These are phyloP conservation scores for Euphrasia confusa DNA, from an alignment of 257 asterid species.

Conservation along the genomic window DNA sequence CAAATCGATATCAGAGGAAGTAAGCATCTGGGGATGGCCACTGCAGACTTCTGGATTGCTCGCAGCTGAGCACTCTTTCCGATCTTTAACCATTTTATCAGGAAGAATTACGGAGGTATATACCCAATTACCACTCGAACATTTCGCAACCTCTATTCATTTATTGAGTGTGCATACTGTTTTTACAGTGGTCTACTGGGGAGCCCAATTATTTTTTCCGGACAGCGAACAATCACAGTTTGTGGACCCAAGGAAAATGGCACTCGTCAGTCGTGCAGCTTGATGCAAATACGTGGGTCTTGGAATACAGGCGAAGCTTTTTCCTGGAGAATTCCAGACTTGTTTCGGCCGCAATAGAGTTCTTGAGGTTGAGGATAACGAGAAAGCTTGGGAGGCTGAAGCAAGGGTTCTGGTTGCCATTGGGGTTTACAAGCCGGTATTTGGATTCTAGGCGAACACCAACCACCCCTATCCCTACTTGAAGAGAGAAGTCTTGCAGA, in stretches of 20 bases:
- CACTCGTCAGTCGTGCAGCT: slow-evolving; percentile 62
- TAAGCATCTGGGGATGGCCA: slow-evolving; percentile 96
- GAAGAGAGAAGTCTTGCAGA: slow-evolving; percentile 12
- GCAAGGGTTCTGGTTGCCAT: slow-evolving; percentile 41
- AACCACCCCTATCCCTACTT: slow-evolving; percentile 48
- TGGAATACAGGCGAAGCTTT: slow-evolving; percentile 54
- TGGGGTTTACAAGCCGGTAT: slow-evolving; percentile 30
- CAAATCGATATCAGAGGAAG: slow-evolving; percentile 54
- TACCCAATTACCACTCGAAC: not conserved
- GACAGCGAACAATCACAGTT: slow-evolving; percentile 34
- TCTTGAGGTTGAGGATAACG: slow-evolving; percentile 44
- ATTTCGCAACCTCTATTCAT: not conserved
- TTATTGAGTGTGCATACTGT: not conserved
- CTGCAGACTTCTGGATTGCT: slow-evolving; percentile 80
- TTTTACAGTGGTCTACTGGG: slow-evolving; percentile 58
- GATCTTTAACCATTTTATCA: slow-evolving; percentile 54
- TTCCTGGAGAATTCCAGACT: slow-evolving; percentile 43
- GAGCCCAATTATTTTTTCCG: slow-evolving; percentile 36
- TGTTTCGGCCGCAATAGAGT: slow-evolving; percentile 41
- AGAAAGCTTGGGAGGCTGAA: slow-evolving; percentile 41
- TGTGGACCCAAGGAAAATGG: slow-evolving; percentile 73
- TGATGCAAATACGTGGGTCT: slow-evolving; percentile 81
- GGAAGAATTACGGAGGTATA: slow-evolving; percentile 74
- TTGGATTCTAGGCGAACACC: slow-evolving; percentile 23
- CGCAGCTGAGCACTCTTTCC: slow-evolving; percentile 45